A percentile compares a stretch with the other conserved stretches of the same genome.
Evolutionary conservation across 768 basidiomycete species (phyloP).

Genomic region (Phlebiopsis flavidoalba): DNA sequence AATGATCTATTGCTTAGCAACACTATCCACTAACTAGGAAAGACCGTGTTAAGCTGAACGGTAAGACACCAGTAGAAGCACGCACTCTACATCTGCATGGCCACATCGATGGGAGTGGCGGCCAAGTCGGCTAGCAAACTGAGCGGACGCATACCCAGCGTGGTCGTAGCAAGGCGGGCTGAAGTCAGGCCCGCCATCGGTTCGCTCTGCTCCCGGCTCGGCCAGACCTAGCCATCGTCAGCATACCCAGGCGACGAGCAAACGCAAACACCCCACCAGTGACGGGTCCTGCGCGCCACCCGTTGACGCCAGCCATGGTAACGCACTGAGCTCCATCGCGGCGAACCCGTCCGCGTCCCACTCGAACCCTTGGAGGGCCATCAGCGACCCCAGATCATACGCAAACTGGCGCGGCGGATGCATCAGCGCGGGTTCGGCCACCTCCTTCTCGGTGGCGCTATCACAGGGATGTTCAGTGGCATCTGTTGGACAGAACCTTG

Average conservation of each 20-base stretch:
- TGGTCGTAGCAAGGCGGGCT: background rate
- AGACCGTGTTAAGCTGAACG: background rate
- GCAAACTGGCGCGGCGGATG: slow-evolving; percentile 14
- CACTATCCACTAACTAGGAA: background rate
- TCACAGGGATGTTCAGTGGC: background rate
- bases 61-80: background rate
- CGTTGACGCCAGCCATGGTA: slow-evolving; percentile 16
- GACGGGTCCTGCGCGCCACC: background rate
- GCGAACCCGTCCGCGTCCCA: slow-evolving; percentile 15
- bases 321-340: slow-evolving; percentile 17
- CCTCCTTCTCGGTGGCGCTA: background rate
- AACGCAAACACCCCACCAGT: background rate
- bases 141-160: background rate
- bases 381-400: slow-evolving; percentile 9
- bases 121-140: background rate
- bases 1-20: background rate
- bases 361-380: background rate
- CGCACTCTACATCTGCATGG: background rate
- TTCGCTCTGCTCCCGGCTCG: background rate
- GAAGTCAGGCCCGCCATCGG: background rate
- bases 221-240: background rate
- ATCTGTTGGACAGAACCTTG: background rate
- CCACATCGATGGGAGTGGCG: background rate
- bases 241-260: background rate
- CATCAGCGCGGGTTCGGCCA: background rate